phyloP scores from a whole-genome alignment of 164 flowering plant genomes.

The Macadamia integrifolia region DNA sequence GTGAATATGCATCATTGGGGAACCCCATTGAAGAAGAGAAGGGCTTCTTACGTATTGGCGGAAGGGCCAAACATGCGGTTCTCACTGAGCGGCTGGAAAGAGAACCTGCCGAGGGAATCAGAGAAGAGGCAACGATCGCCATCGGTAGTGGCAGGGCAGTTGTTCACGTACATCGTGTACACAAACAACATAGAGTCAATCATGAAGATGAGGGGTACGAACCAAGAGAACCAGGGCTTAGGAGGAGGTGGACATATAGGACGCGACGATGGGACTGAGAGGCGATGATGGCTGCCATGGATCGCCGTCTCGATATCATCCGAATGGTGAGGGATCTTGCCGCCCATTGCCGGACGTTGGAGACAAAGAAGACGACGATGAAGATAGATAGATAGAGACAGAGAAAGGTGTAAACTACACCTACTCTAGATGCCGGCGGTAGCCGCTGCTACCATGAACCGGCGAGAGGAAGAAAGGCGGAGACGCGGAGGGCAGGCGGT shows the following conservation, averaged over 20 bases:
- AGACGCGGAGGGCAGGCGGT: neutral
- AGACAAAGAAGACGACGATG: neutral
- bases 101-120: constrained; percentile 28
- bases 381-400: neutral
- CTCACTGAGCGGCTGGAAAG: constrained; percentile 37
- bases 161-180: constrained; percentile 32
- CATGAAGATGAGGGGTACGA: constrained; percentile 31
- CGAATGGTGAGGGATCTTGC: neutral
- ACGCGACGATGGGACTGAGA: neutral
- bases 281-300: too few relatives aligned
- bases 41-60: constrained; percentile 25
- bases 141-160: constrained; percentile 28
- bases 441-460: neutral
- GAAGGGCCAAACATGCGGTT: constrained; percentile 51
- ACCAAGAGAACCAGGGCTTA: constrained; percentile 35
- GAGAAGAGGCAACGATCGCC: constrained; percentile 19
- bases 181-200: constrained; percentile 25
- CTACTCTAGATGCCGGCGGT: neutral
- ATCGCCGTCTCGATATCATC: constrained; percentile 2
- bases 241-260: constrained; percentile 2
- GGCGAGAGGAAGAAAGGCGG: neutral
- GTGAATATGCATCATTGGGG: neutral
- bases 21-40: neutral
- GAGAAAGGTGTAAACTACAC: neutral
- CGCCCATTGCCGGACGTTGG: neutral